Evolutionary conservation across 805 yeast species (phyloP).

Genomic region (Kodamaea fukazawae): DNA sequence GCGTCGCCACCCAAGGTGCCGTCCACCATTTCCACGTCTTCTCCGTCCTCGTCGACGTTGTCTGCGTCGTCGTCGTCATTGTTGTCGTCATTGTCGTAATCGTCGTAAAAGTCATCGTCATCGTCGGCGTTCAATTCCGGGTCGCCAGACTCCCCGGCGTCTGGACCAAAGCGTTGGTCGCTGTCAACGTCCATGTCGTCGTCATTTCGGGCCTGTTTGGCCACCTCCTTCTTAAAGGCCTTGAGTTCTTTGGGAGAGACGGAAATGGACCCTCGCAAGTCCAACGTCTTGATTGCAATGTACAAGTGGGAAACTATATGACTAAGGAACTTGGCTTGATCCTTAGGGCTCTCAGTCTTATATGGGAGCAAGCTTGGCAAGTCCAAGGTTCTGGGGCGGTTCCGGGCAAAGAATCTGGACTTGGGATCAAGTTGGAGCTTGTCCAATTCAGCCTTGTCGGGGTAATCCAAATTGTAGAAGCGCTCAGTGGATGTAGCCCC

Average conservation of each 20-base stretch:
- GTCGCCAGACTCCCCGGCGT: neutral
- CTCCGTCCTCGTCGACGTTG: conserved; percentile 20
- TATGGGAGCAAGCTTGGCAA: conserved; percentile 64
- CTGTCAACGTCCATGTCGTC: neutral
- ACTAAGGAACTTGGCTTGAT: conserved; percentile 68
- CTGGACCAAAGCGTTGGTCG: neutral
- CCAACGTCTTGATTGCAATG: conserved; percentile 71
- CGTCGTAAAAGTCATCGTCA: neutral
- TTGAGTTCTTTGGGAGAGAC: conserved; percentile 70
- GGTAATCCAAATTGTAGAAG: conserved; percentile 53
- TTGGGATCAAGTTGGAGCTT: conserved; percentile 30
- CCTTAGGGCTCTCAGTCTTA: conserved; percentile 61
- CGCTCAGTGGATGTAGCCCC: neutral
- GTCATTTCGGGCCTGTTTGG: conserved; percentile 14
- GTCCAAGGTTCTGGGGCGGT: conserved; percentile 40
- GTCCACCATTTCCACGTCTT: conserved; percentile 5
- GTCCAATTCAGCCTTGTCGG: conserved; percentile 33
- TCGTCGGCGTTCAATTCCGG: conserved; percentile 2
- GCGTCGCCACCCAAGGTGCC: neutral
- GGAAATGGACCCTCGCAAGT: conserved; percentile 66
- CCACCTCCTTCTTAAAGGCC: conserved; percentile 25
- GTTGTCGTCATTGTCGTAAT: conserved; percentile 16
- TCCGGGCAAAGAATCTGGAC: conserved; percentile 38
- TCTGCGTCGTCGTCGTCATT: conserved; percentile 32
- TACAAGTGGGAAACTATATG: conserved; percentile 80